A percentile compares a stretch with the other conserved stretches of the same genome.
phyloP scores from a whole-genome alignment of 192 early-diverging fungal genomes.

The Funneliformis geosporum region DNA sequence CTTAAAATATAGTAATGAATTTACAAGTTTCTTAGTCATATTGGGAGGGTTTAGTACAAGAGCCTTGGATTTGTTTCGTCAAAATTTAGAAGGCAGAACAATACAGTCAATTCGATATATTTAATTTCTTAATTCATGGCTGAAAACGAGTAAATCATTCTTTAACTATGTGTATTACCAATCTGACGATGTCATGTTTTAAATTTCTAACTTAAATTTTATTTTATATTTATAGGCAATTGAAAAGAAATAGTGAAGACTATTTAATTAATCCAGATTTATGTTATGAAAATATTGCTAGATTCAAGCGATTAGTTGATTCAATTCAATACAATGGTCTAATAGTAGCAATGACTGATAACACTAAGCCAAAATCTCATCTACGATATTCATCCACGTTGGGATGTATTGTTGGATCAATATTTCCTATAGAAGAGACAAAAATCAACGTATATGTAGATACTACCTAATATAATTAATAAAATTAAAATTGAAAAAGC shows the following conservation, averaged over 20 bases:
- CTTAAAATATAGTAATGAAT: neutral
- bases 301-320: constrained; percentile 32
- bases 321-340: constrained; percentile 36
- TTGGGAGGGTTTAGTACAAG: neutral
- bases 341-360: constrained; percentile 36
- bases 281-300: constrained; percentile 38
- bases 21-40: neutral
- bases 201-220: neutral
- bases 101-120: too few species aligned
- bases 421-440: neutral
- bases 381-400: constrained; percentile 66
- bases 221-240: neutral
- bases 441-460: neutral
- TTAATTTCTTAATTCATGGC: too few species aligned
- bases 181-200: too few species aligned
- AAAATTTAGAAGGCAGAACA: neutral
- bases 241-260: neutral
- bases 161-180: too few species aligned
- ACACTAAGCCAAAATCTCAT: constrained; percentile 32
- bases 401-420: constrained; percentile 43
- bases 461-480: neutral
- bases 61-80: neutral
- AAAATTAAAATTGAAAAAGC: constrained; percentile 57
- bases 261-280: constrained; percentile 35
- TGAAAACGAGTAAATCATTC: too few species aligned